These are phyloP conservation scores for Simplicillium sp. DNA, from an alignment of 2,329 filamentous ascomycete genomes.

Conservation along the genomic window DNA sequence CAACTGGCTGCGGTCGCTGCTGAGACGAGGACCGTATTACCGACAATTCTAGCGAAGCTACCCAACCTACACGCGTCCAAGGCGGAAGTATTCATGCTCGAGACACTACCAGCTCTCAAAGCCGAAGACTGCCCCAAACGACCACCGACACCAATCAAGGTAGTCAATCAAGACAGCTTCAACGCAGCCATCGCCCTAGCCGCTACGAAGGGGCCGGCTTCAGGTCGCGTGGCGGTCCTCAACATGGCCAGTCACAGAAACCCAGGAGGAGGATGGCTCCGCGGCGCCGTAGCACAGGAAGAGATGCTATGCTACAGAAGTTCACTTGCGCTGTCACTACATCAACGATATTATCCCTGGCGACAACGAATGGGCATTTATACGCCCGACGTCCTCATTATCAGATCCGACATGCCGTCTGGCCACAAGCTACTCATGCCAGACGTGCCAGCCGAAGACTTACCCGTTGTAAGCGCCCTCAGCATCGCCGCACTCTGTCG, in stretches of 20 bases:
- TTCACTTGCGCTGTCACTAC: slow-evolving; percentile 39
- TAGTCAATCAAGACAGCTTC: slow-evolving; percentile 48
- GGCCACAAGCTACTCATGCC: slow-evolving; percentile 36
- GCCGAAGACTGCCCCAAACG: slow-evolving; percentile 31
- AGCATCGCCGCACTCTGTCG: slow-evolving; percentile 46
- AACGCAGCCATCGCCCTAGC: slow-evolving; percentile 40
- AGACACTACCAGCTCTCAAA: slow-evolving; percentile 27
- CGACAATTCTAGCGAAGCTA: slow-evolving; percentile 32
- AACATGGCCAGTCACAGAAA: slow-evolving; percentile 53
- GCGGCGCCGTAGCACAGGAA: slow-evolving; percentile 56
- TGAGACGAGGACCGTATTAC: slow-evolving; percentile 38
- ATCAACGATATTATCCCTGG: slow-evolving; percentile 42
- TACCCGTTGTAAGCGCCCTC: slow-evolving; percentile 49
- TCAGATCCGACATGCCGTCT: slow-evolving; percentile 37
- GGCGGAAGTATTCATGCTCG: slow-evolving; percentile 26
- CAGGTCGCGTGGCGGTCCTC: slow-evolving; percentile 43
- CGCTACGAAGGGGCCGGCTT: slow-evolving; percentile 12
- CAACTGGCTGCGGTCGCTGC: slow-evolving; percentile 19
- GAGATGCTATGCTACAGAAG: slow-evolving; percentile 59
- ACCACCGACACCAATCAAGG: slow-evolving; percentile 26
- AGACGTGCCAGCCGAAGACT: slow-evolving; percentile 16
- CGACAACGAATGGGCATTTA: slow-evolving; percentile 43
- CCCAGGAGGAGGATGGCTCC: slow-evolving; percentile 55
- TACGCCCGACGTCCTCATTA: slow-evolving; percentile 48
- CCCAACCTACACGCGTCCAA: slow-evolving; percentile 26